Evolutionary conservation across 78 protist species (phyloP), one percentile per base, ranked within the genome.

Genomic region (Pigoraptor vietnamica): DNA sequence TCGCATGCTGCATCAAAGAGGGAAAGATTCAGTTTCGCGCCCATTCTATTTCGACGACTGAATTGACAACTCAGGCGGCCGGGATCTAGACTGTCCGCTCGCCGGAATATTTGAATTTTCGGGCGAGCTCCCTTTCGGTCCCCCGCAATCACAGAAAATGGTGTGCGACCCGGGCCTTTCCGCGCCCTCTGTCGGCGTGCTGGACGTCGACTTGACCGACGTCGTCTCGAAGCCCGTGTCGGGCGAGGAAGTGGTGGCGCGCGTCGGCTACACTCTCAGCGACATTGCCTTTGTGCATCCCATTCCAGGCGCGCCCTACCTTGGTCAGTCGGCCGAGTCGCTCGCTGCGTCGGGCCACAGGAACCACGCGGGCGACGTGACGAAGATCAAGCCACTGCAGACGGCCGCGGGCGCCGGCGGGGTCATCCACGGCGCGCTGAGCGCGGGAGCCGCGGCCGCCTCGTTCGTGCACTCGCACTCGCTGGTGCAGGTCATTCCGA

Each of bases 201-300:
- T n/a, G n/a, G n/a, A n/a, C n/a, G n/a, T n/a, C n/a, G n/a, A n/a
- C n/a, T n/a, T n/a, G n/a, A n/a, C n/a, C 89, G 39, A 33, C 23
- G 32, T 86, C 89, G 37, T n/a, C 89, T 25, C 89, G 32, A n/a
- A n/a, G n/a, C n/a, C n/a, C n/a, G n/a, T n/a, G n/a, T n/a, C 33
- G 24, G 92, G 89, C 35, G 36, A 81, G 36, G 14, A n/a, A 14
- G 89, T 39, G 14, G 89, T 81, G 25, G 10, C 87, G 29, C 83
- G 81, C 35, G 90, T 91, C 25, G 92, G 87, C 21, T 84, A 91
- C 24, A 25, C 55, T 0, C 86, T 91, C 19, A 38, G 81, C 25
- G 92, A 91, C 39, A 91, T 91, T 36, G 24, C 36, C 67, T 91
- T 91, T n/a, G 92, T 91, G 39, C 79, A 91, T 25, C 92, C 92